These are phyloP conservation scores for Paramecium octaurelia DNA, from an alignment of 73 alveolate genomes.

Conservation along the genomic window DNA sequence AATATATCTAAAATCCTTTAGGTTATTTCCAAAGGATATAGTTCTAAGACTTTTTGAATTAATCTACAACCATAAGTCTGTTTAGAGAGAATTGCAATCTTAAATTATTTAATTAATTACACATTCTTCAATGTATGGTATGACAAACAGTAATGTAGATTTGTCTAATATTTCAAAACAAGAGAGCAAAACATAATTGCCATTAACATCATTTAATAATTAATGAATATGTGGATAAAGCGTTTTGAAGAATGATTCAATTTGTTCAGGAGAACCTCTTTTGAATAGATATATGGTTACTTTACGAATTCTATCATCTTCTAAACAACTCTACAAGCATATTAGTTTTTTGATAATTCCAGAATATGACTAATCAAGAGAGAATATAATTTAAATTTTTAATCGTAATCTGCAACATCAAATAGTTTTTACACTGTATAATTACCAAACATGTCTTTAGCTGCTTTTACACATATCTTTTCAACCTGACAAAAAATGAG, in stretches of 20 bases:
- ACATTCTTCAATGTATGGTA: background rate
- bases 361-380: background rate
- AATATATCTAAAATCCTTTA: background rate
- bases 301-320: background rate
- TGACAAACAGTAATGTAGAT: background rate
- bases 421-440: conserved; percentile 7
- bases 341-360: background rate
- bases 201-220: background rate
- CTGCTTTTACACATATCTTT: background rate
- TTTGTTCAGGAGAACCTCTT: background rate
- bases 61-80: conserved; percentile 44
- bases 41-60: background rate
- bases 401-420: background rate
- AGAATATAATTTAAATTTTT: background rate
- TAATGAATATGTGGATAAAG: background rate
- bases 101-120: background rate
- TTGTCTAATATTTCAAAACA: background rate
- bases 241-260: background rate
- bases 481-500: background rate
- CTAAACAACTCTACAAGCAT: conserved; percentile 16
- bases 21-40: background rate
- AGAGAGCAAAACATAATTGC: background rate
- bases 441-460: conserved; percentile 43
- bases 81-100: background rate
- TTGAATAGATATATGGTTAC: background rate